Percentiles rank a stretch among this genome's conserved stretches.
Evolutionary conservation across 2,329 filamentous ascomycete genomes (phyloP).

Genomic region (Tolypocladium guangdongense): DNA sequence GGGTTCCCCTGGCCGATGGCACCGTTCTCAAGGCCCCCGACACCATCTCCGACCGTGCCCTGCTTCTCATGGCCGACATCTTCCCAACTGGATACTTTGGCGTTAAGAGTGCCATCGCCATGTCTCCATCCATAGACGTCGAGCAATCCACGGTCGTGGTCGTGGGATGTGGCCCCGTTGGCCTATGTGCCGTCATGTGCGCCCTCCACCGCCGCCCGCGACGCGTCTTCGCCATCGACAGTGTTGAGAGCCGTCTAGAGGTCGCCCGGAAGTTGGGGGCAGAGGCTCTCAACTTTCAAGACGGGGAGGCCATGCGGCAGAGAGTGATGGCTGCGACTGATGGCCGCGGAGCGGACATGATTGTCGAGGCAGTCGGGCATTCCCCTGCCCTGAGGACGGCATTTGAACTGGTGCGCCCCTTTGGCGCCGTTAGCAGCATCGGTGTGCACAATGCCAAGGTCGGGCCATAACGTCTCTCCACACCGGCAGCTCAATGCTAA

Average conservation of each 20-base stretch:
- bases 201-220: conserved; percentile 66
- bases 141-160: conserved; percentile 59
- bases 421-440: conserved; percentile 63
- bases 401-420: conserved; percentile 61
- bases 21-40: conserved; percentile 64
- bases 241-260: conserved; percentile 62
- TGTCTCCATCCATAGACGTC: conserved; percentile 31
- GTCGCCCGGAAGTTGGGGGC: conserved; percentile 65
- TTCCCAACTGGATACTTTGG: conserved; percentile 84
- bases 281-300: conserved; percentile 69
- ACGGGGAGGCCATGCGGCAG: conserved; percentile 52
- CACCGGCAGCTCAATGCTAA: not conserved
- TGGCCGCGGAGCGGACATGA: conserved; percentile 74
- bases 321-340: conserved; percentile 65
- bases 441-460: conserved; percentile 68
- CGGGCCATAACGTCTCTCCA: too few relatives aligned
- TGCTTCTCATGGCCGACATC: conserved; percentile 87
- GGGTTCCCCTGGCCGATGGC: conserved; percentile 69
- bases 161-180: conserved; percentile 77
- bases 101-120: conserved; percentile 63
- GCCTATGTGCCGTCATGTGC: conserved; percentile 71
- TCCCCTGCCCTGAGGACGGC: conserved; percentile 58
- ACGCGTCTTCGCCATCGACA: conserved; percentile 69
- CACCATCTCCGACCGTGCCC: conserved; percentile 57
- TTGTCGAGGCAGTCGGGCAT: conserved; percentile 68